Evolutionary conservation across 164 flowering plant species (phyloP).

Genomic region (Euptelea pleiosperma): DNA sequence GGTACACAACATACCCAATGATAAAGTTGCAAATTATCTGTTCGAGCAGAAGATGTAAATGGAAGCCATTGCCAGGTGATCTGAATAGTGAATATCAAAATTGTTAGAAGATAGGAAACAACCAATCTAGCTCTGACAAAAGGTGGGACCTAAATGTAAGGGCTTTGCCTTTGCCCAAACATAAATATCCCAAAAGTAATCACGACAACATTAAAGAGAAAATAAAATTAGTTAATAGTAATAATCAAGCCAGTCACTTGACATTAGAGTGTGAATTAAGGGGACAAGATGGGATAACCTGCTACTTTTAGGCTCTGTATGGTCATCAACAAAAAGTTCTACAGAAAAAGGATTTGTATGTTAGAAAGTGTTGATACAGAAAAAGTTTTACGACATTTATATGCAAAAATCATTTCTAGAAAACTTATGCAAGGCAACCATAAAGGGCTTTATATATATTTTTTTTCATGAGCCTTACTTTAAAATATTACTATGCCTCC

Average conservation of each 20-base stretch:
- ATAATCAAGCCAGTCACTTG: not conserved
- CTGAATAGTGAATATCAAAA: slow-evolving; percentile 34
- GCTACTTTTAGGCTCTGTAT: too few relatives aligned
- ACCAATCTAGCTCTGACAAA: not conserved
- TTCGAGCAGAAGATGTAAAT: slow-evolving; percentile 85
- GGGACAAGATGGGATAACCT: too few relatives aligned
- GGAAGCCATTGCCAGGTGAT: slow-evolving; percentile 98
- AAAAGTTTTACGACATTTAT: too few relatives aligned
- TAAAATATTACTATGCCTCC: too few relatives aligned
- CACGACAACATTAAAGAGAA: not conserved
- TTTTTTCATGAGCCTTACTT: too few relatives aligned
- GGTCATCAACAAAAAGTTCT: too few relatives aligned
- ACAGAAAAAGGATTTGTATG: too few relatives aligned
- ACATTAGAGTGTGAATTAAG: too few relatives aligned
- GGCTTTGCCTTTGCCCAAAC: not conserved
- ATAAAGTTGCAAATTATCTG: slow-evolving; percentile 80
- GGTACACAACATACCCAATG: slow-evolving; percentile 69
- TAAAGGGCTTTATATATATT: too few relatives aligned
- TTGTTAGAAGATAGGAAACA: not conserved
- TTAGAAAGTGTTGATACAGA: too few relatives aligned
- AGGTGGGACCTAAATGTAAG: not conserved
- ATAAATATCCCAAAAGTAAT: not conserved
- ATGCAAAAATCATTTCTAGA: too few relatives aligned
- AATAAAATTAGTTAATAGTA: not conserved
- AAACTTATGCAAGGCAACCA: too few relatives aligned